Base-by-base conservation (phyloP, 2,329 filamentous ascomycete species). In the Zasmidium citrigriseum region DNA sequence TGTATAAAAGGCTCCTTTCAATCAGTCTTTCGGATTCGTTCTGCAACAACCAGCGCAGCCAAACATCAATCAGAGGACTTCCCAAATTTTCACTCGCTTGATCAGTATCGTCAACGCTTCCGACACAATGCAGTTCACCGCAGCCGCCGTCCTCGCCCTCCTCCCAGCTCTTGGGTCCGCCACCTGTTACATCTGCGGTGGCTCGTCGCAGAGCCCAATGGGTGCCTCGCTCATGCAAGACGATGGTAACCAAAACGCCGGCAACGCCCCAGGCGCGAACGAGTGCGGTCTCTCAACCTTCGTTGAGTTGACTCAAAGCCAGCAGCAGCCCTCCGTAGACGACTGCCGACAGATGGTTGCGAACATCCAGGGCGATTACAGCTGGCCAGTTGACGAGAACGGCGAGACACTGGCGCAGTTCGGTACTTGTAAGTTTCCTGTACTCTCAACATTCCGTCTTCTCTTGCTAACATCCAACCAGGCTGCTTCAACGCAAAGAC, bases 221-320 rank as follows among this genome's bases (percentile, higher is more conserved):
- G 34, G 34, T 4, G 34, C 34, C 34, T 41, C 34, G 4, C 14
- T 41, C 12, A 41, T 41, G 34, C 34, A 41, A 41, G 7, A 9
- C 14, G 34, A n/a, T n/a, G 34, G 34, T 16, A 49, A 53, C n/a
- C 12, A 23, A 24, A 58, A 61, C 45, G 55, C 55, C 7, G 59
- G 59, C 41, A 45, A 22, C 23, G 47, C 51, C 14, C 7, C 24
- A 16, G 59, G 59, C 25, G 46, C 46, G 46, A 62, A 62, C 25
- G 56, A 56, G 25, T 62, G 60, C 38, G 60, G 60, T 44, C 27
- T 38, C 14, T 59, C 60, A 5, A 46, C 46, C 4, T 62, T 62
- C 41, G 25, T 52, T 9, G 54, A 52, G 21, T 20, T 58, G 9
- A 60, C 51, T 3, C 45, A 51, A 27, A 46, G 45, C 12, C 23